phyloP scores from a whole-genome alignment of 176 grass and related monocot genomes.

The Rhynchospora breviuscula region DNA sequence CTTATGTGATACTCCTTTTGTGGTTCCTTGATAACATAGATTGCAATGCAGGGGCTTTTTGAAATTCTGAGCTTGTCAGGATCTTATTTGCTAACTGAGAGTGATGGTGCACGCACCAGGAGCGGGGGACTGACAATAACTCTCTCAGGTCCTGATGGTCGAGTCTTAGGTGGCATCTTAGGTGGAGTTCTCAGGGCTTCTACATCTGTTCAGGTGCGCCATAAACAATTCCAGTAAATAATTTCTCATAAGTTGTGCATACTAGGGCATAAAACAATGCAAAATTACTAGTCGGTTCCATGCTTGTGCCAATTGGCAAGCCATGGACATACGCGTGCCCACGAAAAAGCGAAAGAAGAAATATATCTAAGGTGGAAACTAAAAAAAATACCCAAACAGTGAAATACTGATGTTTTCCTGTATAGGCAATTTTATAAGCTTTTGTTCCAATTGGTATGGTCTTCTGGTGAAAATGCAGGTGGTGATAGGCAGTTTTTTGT shows the following conservation, averaged over 20 bases:
- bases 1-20: background rate
- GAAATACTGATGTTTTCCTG: background rate
- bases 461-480: slow-evolving; percentile 39
- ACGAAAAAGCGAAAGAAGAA: background rate
- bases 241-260: background rate
- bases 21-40: background rate
- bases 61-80: slow-evolving; percentile 63
- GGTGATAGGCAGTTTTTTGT: slow-evolving; percentile 59
- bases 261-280: background rate
- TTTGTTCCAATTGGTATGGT: background rate
- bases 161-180: slow-evolving; percentile 60
- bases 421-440: background rate
- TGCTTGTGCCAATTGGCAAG: background rate
- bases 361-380: background rate
- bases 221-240: background rate
- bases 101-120: slow-evolving; percentile 33
- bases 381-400: background rate
- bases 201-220: slow-evolving; percentile 50
- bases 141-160: slow-evolving; percentile 58
- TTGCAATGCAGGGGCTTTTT: slow-evolving; percentile 44
- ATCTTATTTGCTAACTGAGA: slow-evolving; percentile 51
- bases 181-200: slow-evolving; percentile 53
- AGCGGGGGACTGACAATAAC: slow-evolving; percentile 47
- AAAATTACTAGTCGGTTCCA: background rate
- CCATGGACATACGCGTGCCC: background rate